Evolutionary conservation across 1,284 basidiomycete species (phyloP).

Genomic region (Malassezia arunalokei): DNA sequence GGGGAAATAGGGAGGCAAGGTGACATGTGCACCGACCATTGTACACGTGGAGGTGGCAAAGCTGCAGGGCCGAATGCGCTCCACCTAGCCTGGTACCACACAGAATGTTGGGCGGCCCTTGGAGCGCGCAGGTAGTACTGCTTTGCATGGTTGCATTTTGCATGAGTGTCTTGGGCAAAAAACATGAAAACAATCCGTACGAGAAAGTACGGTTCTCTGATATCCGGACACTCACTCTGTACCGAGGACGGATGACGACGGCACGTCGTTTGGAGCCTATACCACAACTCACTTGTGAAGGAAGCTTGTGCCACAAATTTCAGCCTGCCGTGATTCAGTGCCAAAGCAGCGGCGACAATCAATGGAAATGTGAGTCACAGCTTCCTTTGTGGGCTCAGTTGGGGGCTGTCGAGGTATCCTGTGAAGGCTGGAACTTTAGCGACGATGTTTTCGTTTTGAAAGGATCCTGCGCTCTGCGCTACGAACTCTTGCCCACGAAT

Average conservation of each 20-base stretch:
- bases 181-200: background rate
- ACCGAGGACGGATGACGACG: background rate
- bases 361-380: slow-evolving; percentile 14
- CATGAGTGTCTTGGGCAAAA: background rate
- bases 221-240: slow-evolving; percentile 8
- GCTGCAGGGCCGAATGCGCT: too few relatives aligned
- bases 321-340: slow-evolving; percentile 7
- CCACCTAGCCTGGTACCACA: too few relatives aligned
- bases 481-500: slow-evolving; percentile 1
- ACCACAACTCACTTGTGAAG: slow-evolving; percentile 11
- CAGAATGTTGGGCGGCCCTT: too few relatives aligned
- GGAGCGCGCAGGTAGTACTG: too few relatives aligned
- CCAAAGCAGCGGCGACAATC: slow-evolving; percentile 1
- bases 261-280: slow-evolving; percentile 6
- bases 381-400: slow-evolving; percentile 2
- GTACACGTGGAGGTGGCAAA: too few relatives aligned
- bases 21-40: too few relatives aligned
- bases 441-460: slow-evolving; percentile 7
- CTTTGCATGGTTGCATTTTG: too few relatives aligned
- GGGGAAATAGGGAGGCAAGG: too few relatives aligned
- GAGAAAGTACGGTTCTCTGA: background rate
- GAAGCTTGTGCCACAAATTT: background rate
- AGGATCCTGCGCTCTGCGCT: slow-evolving; percentile 10
- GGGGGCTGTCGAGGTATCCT: slow-evolving; percentile 12
- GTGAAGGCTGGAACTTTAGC: slow-evolving; percentile 10